phyloP scores from a whole-genome alignment of 2,329 filamentous ascomycete genomes.

The Sordariomycetes sp. region DNA sequence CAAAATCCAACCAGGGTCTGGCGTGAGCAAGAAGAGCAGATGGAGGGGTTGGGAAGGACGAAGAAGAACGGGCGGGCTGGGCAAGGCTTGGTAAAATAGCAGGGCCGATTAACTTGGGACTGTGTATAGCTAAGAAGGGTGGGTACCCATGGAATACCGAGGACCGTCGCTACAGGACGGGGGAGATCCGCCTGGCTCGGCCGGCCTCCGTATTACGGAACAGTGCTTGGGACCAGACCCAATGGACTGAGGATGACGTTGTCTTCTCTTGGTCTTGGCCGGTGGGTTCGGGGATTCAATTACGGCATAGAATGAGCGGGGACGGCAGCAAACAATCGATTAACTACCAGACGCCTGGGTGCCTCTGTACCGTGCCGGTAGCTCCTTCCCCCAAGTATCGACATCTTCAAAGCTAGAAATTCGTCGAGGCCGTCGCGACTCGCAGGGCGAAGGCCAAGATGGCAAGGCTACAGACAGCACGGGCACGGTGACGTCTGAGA shows the following conservation, averaged over 20 bases:
- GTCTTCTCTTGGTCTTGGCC: background rate
- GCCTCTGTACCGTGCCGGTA: background rate
- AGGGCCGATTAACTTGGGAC: background rate
- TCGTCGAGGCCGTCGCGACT: background rate
- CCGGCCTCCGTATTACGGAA: background rate
- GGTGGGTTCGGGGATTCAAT: background rate
- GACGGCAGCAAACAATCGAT: background rate
- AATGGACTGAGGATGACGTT: background rate
- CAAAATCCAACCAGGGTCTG: background rate
- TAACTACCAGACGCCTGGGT: background rate
- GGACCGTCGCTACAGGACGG: background rate
- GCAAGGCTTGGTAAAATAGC: background rate
- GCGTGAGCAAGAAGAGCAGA: background rate
- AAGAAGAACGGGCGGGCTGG: background rate
- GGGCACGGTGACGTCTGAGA: background rate
- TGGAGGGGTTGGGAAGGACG: background rate
- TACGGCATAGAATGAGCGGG: background rate
- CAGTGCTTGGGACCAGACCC: background rate
- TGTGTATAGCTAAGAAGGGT: background rate
- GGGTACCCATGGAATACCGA: background rate
- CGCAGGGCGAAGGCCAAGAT: background rate
- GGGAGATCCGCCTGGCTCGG: background rate
- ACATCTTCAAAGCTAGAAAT: background rate
- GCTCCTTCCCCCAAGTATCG: background rate
- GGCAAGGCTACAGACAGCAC: background rate